Percentiles rank a stretch among this genome's conserved stretches.
Conservation (phyloP, 495 filamentous ascomycete species). For the Xylona heveae region DNA sequence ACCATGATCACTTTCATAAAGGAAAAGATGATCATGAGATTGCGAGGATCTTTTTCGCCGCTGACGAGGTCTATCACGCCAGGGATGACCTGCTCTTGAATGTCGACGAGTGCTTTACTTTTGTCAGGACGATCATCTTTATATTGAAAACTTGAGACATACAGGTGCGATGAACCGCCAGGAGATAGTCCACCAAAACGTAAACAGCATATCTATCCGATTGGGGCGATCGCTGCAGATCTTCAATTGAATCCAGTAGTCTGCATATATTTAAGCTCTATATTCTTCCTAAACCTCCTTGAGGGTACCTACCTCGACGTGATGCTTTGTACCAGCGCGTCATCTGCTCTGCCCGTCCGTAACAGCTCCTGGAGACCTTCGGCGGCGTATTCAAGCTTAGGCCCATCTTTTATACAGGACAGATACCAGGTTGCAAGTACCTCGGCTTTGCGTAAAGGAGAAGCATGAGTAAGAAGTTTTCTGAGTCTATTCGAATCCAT, state of each 20-base stretch:
- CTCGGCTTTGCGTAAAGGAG: too few species aligned
- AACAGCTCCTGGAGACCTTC: conserved; percentile 3
- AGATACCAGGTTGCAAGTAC: conserved; percentile 35
- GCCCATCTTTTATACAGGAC: conserved; percentile 36
- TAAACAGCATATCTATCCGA: conserved; percentile 40
- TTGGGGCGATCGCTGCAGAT: conserved; percentile 40
- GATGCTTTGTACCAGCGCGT: neutral
- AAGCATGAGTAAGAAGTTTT: too few species aligned
- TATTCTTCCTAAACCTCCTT: neutral
- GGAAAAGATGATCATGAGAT: conserved; percentile 61
- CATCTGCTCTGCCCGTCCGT: neutral
- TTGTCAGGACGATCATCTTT: conserved; percentile 7
- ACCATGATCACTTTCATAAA: conserved; percentile 48
- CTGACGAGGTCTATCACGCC: conserved; percentile 46
- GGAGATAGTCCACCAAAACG: conserved; percentile 39
- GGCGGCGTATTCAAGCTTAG: conserved; percentile 3
- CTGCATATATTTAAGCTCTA: neutral
- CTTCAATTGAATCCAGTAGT: conserved; percentile 8
- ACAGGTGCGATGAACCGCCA: conserved; percentile 41
- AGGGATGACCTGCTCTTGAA: conserved; percentile 36
- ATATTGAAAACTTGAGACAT: conserved; percentile 7
- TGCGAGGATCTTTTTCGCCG: conserved; percentile 58
- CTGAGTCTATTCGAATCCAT: too few species aligned
- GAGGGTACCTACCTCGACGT: neutral
- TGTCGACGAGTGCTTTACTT: conserved; percentile 23